phyloP scores from a whole-genome alignment of 2,329 filamentous ascomycete species.

The Zelopaecilomyces penicillatus region DNA sequence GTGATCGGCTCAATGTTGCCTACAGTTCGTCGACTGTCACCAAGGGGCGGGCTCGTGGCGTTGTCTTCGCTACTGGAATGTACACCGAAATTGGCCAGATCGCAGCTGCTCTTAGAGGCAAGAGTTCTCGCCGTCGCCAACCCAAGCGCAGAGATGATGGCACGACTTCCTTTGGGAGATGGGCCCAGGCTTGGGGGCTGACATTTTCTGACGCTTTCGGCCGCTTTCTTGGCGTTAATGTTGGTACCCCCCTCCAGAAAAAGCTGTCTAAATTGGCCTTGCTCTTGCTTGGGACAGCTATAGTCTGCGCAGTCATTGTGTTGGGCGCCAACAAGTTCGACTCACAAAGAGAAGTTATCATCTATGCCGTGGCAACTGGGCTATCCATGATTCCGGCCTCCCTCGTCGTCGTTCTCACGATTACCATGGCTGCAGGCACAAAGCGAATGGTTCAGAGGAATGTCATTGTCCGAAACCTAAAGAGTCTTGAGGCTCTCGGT shows the following conservation, averaged over 20 bases:
- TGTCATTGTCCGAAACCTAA: conserved; percentile 44
- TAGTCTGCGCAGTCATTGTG: conserved; percentile 37
- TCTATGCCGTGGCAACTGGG: conserved; percentile 37
- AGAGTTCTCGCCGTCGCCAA: conserved; percentile 24
- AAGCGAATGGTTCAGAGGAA: conserved; percentile 45
- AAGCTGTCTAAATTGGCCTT: conserved; percentile 63
- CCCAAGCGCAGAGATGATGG: conserved; percentile 37
- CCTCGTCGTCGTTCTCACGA: conserved; percentile 45
- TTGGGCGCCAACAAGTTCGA: conserved; percentile 34
- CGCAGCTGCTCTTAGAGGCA: conserved; percentile 37
- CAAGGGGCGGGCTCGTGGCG: conserved; percentile 49
- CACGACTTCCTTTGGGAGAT: conserved; percentile 22
- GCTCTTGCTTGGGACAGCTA: conserved; percentile 53
- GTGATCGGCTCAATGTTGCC: conserved; percentile 54
- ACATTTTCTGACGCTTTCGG: conserved; percentile 29
- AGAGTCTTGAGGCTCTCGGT: conserved; percentile 44
- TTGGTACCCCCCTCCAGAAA: conserved; percentile 61
- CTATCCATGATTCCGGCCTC: conserved; percentile 44
- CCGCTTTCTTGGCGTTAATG: conserved; percentile 39
- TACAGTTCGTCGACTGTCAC: conserved; percentile 56
- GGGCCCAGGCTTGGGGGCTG: conserved; percentile 28
- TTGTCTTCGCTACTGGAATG: conserved; percentile 55
- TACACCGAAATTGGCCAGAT: conserved; percentile 56
- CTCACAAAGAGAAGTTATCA: conserved; percentile 30
- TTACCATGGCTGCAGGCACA: conserved; percentile 49